Evolutionary conservation across 441 rosid species (phyloP).

Genomic region (Populus tomentosa): DNA sequence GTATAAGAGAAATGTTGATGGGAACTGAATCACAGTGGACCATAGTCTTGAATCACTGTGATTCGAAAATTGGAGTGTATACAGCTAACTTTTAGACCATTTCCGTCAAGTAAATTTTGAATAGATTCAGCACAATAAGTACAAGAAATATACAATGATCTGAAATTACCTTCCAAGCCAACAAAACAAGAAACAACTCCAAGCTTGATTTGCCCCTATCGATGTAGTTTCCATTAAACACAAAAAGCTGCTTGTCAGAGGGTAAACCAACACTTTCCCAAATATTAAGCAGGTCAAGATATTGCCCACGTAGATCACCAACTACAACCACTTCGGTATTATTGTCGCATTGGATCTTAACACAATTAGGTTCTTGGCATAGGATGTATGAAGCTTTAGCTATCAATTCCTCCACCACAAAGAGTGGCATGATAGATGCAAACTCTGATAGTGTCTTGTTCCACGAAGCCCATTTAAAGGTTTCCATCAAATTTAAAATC

Average conservation of each 20-base stretch:
- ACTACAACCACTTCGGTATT: constrained; percentile 32
- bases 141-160: background rate
- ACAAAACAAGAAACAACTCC: constrained; percentile 34
- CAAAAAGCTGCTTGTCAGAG: constrained; percentile 28
- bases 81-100: background rate
- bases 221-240: constrained; percentile 38
- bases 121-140: background rate
- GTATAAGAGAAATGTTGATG: too few species aligned
- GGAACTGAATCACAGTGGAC: too few species aligned
- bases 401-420: constrained; percentile 29
- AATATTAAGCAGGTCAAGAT: constrained; percentile 36
- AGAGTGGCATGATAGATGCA: constrained; percentile 19
- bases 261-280: constrained; percentile 39
- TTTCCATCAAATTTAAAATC: constrained; percentile 34
- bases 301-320: constrained; percentile 38
- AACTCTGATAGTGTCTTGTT: constrained; percentile 29
- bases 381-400: constrained; percentile 30
- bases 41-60: too few species aligned
- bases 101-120: too few species aligned
- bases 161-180: constrained; percentile 44
- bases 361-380: constrained; percentile 32
- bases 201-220: constrained; percentile 39
- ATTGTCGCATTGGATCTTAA: constrained; percentile 20
- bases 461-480: constrained; percentile 28
- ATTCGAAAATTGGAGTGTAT: too few species aligned